Evolutionary conservation across 352 stramenopile species (phyloP).

Genomic region (Globisporangium splendens): DNA sequence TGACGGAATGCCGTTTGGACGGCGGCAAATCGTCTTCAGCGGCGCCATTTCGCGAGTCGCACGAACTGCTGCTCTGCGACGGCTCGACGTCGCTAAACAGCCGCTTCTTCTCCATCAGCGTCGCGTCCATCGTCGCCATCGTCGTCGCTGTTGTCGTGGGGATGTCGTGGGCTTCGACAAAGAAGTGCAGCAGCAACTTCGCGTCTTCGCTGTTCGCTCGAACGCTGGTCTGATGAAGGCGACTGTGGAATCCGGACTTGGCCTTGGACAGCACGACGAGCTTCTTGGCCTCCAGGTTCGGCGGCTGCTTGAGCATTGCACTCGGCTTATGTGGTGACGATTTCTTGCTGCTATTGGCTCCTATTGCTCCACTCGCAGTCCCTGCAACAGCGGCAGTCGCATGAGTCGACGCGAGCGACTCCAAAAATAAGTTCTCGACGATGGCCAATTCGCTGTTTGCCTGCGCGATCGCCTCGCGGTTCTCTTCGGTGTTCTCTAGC

Average conservation of each 20-base stretch:
- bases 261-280: conserved; percentile 16
- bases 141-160: no score
- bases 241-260: not conserved
- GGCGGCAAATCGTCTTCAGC: conserved; percentile 14
- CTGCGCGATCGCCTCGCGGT: conserved; percentile 43
- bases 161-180: conserved; percentile 39
- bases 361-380: conserved; percentile 3
- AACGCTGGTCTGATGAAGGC: not conserved
- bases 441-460: conserved; percentile 54
- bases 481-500: conserved; percentile 62
- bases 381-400: conserved; percentile 2
- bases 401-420: conserved; percentile 49
- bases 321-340: conserved; percentile 18
- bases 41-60: conserved; percentile 9
- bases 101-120: conserved; percentile 45
- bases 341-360: conserved; percentile 9
- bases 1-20: conserved; percentile 45
- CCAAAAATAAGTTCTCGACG: conserved; percentile 65
- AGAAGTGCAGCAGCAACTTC: conserved; percentile 76
- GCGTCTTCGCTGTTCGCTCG: conserved; percentile 60
- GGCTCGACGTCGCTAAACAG: conserved; percentile 37
- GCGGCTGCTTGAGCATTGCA: conserved; percentile 1
- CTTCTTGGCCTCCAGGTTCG: conserved; percentile 22
- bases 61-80: conserved; percentile 8
- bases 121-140: not conserved